Evolutionary conservation across 371 early-diverging fungal genomes (phyloP).

Genomic region (Zopfochytrium polystomum): DNA sequence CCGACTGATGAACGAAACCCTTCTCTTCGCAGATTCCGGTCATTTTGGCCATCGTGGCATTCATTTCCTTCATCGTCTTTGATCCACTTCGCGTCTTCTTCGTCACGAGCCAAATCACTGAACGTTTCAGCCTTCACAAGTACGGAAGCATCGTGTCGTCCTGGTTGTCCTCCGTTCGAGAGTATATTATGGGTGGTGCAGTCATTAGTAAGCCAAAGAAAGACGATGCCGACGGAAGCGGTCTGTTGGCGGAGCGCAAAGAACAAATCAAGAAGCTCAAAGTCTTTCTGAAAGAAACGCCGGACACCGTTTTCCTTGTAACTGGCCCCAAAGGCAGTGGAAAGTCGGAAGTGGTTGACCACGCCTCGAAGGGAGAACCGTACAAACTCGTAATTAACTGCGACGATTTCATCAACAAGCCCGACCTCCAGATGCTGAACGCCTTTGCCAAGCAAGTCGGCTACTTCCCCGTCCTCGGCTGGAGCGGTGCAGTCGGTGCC

Average conservation of each 20-base stretch:
- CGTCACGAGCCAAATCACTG: conserved; percentile 75
- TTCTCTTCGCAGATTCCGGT: conserved; percentile 34
- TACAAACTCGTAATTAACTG: conserved; percentile 76
- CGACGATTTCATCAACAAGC: conserved; percentile 68
- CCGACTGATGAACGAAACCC: neutral
- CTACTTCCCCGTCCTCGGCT: conserved; percentile 73
- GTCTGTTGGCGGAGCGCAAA: conserved; percentile 59
- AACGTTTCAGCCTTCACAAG: conserved; percentile 60
- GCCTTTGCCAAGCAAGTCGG: conserved; percentile 53
- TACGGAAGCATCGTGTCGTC: neutral
- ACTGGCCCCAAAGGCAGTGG: conserved; percentile 60
- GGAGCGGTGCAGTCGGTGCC: conserved; percentile 48
- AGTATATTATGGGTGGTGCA: neutral
- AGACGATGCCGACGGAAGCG: conserved; percentile 2
- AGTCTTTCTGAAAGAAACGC: conserved; percentile 63
- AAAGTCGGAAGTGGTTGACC: conserved; percentile 49
- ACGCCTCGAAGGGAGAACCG: conserved; percentile 35
- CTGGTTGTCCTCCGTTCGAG: neutral
- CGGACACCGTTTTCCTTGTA: conserved; percentile 61
- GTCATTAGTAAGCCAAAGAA: neutral
- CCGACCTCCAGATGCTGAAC: conserved; percentile 53
- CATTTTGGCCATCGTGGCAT: conserved; percentile 72
- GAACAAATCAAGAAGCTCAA: conserved; percentile 58
- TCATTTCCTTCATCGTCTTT: conserved; percentile 77
- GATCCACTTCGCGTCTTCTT: conserved; percentile 88